Base-by-base conservation (phyloP, 2,329 filamentous ascomycete genomes). In the Mariannaea sp. region DNA sequence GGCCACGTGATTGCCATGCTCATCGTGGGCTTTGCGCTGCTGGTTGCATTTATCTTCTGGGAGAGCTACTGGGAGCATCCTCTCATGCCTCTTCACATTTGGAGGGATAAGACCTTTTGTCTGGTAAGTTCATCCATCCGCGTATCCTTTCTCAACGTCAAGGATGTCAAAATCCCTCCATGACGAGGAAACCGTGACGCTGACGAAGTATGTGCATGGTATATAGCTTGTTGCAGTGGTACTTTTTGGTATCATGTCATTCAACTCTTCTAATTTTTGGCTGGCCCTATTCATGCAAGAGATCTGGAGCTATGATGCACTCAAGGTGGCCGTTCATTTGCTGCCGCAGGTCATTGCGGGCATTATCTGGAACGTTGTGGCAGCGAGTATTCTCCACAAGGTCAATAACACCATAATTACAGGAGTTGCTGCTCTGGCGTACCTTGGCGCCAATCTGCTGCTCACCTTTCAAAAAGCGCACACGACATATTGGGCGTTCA, bases 321-420 rank as follows among this genome's bases (percentile, higher is more conserved):
- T 89, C 2, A 75, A 74, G 53, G 82, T 86, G 2, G 85, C 85
- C 0, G 77, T 86, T 4, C 81, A 83, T 53, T 72, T 90, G 40
- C 76, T 90, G 2, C 87, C 87, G 0, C 85, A 87, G 76, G 83
- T 82, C 1, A 75, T 88, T 39, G 78, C 79, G 16, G 86, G 86
- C 0, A 72, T 89, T 3, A 52, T 82, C 1, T 85, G 85, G 67
- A 89, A 88, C 60, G 64, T 86, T 27, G 68, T 88, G 38, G 85
- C 83, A 1, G 85, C 82, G 3, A 71, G 81, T 26, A 71, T 89
- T 29, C 40, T 89, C 42, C 84, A 88, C 65, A 77, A 75, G 39
- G 76, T 89, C 41, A 85, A 81, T 62, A 89, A 89, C 66, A 86
- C 81, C 52, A 58, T 84, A 0, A 73, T 90, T 14, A 84, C 88